Conservation (phyloP, 2,329 filamentous ascomycete species). For the Seiridium unicorne region DNA sequence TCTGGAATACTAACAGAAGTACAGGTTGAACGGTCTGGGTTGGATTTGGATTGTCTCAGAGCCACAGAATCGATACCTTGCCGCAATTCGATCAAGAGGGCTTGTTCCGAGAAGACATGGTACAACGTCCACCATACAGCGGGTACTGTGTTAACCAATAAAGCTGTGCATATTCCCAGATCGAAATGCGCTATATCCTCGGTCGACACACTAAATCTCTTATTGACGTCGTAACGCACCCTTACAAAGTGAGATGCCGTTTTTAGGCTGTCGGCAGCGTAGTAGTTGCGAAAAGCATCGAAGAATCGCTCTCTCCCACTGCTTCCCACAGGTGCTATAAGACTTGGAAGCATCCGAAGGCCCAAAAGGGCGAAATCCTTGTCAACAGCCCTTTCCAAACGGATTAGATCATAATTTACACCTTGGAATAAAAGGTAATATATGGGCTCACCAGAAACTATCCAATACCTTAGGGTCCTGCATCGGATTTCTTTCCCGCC, state of each 20-base stretch:
- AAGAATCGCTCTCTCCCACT: no score
- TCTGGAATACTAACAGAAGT: neutral
- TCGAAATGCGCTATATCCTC: slow-evolving; percentile 5
- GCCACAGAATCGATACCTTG: neutral
- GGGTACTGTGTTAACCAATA: slow-evolving; percentile 3
- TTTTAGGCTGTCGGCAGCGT: neutral
- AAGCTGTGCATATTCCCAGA: neutral
- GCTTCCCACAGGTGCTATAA: no score
- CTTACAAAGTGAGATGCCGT: neutral
- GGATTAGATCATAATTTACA: no score
- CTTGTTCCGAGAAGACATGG: neutral
- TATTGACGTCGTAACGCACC: neutral
- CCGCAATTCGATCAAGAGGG: neutral
- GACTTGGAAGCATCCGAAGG: no score
- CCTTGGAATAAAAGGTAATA: no score
- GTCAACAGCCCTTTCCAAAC: no score
- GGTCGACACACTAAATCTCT: neutral
- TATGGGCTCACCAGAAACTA: no score
- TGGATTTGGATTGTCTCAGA: neutral
- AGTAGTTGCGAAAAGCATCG: no score
- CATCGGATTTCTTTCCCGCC: no score
- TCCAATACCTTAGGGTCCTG: no score
- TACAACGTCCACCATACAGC: slow-evolving; percentile 1
- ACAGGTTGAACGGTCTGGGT: no score
- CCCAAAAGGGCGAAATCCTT: no score